These are phyloP conservation scores for Pneumocystis wakefieldiae DNA, from an alignment of 1,139 yeast genomes.

Conservation along the genomic window DNA sequence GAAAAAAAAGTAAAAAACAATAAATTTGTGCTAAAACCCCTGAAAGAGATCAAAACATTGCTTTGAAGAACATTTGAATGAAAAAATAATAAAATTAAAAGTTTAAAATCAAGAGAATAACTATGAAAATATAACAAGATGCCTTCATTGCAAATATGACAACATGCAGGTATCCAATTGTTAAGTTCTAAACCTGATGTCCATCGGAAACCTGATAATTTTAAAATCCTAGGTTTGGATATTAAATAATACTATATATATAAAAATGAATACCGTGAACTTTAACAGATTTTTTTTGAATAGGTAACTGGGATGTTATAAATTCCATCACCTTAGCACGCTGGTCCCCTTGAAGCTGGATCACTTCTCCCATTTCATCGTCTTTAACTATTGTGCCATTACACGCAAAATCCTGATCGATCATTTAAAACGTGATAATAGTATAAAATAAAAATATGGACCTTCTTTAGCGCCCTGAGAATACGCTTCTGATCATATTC, in stretches of 20 bases:
- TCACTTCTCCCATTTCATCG: constrained; percentile 89
- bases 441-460: background rate
- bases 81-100: background rate
- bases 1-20: too few species aligned
- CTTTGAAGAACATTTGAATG: background rate
- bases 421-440: background rate
- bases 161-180: background rate
- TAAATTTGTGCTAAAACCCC: too few species aligned
- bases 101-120: background rate
- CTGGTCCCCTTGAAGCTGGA: constrained; percentile 98
- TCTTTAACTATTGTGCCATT: constrained; percentile 97
- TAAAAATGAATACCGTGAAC: constrained; percentile 76
- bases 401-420: constrained; percentile 66
- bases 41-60: background rate
- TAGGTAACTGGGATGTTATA: constrained; percentile 68
- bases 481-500: constrained; percentile 93
- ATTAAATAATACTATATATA: background rate
- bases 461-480: constrained; percentile 78
- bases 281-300: constrained; percentile 92
- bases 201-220: background rate
- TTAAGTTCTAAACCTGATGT: background rate
- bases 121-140: background rate
- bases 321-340: constrained; percentile 93
- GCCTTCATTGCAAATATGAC: background rate
- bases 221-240: background rate